Conservation (phyloP, 2,329 filamentous ascomycete genomes). For the Fusarium lyarnte region DNA sequence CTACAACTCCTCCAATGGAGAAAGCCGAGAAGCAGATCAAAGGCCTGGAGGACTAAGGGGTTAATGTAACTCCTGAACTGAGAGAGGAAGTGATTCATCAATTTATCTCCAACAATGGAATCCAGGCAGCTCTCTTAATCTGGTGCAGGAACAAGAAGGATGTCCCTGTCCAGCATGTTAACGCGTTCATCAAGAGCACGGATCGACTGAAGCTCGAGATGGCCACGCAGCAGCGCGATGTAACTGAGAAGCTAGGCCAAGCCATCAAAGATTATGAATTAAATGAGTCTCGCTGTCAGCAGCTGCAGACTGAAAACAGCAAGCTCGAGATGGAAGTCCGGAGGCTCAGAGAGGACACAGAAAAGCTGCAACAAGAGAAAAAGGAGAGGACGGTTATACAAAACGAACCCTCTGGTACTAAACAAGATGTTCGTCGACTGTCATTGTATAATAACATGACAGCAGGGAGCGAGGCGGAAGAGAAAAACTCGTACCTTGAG, state of each 20-base stretch:
- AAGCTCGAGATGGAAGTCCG: neutral
- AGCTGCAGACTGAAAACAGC: neutral
- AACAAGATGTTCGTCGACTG: neutral
- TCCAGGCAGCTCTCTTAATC: conserved; percentile 18
- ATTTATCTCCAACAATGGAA: conserved; percentile 6
- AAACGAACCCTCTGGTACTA: neutral
- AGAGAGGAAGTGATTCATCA: conserved; percentile 16
- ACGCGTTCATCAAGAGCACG: conserved; percentile 3
- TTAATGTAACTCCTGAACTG: neutral
- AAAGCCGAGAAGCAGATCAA: conserved; percentile 11
- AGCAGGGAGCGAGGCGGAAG: neutral
- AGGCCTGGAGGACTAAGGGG: conserved; percentile 3
- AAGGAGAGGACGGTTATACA: neutral
- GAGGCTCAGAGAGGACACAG: neutral
- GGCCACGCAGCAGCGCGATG: neutral
- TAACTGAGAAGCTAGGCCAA: neutral
- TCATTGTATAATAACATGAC: neutral
- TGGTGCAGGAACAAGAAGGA: neutral
- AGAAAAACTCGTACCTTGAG: neutral
- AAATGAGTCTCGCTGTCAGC: neutral
- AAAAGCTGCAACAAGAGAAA: neutral
- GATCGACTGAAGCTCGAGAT: conserved; percentile 26
- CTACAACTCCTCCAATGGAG: conserved; percentile 25
- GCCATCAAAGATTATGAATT: neutral
- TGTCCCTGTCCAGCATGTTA: conserved; percentile 22